phyloP scores from a whole-genome alignment of 257 asterid genomes.

The Nemophila menziesii region DNA sequence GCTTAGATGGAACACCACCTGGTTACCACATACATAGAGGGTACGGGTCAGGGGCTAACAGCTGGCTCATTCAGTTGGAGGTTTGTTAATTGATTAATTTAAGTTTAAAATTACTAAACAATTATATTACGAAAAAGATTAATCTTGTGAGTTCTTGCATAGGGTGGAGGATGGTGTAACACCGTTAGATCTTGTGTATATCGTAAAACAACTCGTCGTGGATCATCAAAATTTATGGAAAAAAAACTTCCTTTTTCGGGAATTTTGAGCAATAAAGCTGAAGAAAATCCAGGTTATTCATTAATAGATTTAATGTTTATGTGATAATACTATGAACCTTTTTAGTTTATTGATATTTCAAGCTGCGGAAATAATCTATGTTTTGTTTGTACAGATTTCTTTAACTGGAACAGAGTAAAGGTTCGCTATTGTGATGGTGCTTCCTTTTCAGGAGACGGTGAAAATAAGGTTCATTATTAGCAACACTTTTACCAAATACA shows the following conservation, averaged over 20 bases:
- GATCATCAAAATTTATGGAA: slow-evolving; percentile 74
- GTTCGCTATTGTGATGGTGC: slow-evolving; percentile 95
- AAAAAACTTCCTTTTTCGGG: slow-evolving; percentile 61
- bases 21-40: slow-evolving; percentile 90
- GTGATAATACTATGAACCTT: not conserved
- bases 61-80: slow-evolving; percentile 96
- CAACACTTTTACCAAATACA: not conserved
- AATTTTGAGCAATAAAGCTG: slow-evolving; percentile 74
- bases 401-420: slow-evolving; percentile 95
- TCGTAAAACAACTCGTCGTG: slow-evolving; percentile 74
- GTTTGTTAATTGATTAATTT: slow-evolving; percentile 25
- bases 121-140: not conserved
- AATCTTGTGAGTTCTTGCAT: slow-evolving; percentile 9
- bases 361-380: not conserved
- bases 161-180: slow-evolving; percentile 99
- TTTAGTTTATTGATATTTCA: not conserved
- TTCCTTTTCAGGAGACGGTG: slow-evolving; percentile 85
- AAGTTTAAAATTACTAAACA: not conserved
- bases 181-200: slow-evolving; percentile 51
- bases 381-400: slow-evolving; percentile 49
- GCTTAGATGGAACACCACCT: slow-evolving; percentile 88
- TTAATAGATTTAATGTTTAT: not conserved
- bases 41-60: slow-evolving; percentile 65
- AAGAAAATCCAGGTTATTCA: slow-evolving; percentile 89
- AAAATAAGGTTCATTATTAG: slow-evolving; percentile 40